Evolutionary conservation across 768 basidiomycete genomes (phyloP).

Genomic region (Auricularia sp.): DNA sequence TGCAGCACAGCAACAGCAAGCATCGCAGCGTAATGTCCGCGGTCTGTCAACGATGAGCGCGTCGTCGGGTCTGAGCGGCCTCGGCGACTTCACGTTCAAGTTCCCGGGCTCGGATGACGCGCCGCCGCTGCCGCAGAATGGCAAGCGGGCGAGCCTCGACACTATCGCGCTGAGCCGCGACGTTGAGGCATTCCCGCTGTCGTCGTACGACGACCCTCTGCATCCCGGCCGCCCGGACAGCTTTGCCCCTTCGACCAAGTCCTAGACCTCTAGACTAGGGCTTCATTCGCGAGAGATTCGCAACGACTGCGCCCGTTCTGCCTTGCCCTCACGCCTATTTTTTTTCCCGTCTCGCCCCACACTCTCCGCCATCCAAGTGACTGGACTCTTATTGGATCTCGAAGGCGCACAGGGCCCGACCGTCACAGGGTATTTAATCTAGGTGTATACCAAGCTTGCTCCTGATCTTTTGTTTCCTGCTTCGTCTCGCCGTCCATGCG

Average conservation of each 20-base stretch:
- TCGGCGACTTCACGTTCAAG: background rate
- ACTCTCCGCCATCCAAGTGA: too few species aligned
- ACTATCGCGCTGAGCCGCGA: constrained; percentile 77
- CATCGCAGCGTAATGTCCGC: constrained; percentile 3
- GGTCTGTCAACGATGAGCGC: constrained; percentile 19
- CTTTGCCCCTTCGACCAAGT: background rate
- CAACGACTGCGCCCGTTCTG: too few species aligned
- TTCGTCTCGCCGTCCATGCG: too few species aligned
- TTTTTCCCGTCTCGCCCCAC: too few species aligned
- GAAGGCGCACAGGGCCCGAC: too few species aligned
- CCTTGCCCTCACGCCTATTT: too few species aligned
- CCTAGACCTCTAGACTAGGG: background rate
- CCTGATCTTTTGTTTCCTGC: too few species aligned
- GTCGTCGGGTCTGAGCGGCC: constrained; percentile 50
- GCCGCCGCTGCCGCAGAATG: background rate
- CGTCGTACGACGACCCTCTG: constrained; percentile 42
- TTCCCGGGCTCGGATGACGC: background rate
- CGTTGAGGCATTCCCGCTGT: constrained; percentile 73
- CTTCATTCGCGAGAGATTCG: too few species aligned
- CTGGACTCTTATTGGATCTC: too few species aligned
- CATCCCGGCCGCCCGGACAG: background rate
- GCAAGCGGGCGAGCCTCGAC: constrained; percentile 64
- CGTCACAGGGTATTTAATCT: too few species aligned
- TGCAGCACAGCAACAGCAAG: constrained; percentile 9
- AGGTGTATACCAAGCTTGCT: too few species aligned